Evolutionary conservation across 768 basidiomycete species (phyloP).

Genomic region (Suillus spraguei): DNA sequence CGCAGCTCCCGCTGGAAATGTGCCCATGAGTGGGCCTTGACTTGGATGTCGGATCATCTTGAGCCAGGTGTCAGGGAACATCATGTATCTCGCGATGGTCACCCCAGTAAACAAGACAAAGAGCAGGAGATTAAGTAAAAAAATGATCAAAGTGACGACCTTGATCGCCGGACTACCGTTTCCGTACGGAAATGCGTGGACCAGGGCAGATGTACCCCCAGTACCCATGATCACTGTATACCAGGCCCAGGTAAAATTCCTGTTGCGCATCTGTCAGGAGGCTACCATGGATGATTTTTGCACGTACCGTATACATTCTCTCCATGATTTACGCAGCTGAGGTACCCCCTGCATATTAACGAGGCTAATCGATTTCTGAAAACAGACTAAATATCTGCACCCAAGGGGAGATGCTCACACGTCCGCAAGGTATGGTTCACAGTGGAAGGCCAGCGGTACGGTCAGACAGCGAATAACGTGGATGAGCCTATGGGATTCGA

Average conservation of each 20-base stretch:
- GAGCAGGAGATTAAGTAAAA: slow-evolving; percentile 42
- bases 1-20: slow-evolving; percentile 46
- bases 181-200: slow-evolving; percentile 47
- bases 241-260: slow-evolving; percentile 51
- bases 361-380: neutral
- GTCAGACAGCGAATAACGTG: too few species aligned
- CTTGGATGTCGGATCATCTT: slow-evolving; percentile 48
- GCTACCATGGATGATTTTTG: neutral
- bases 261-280: slow-evolving; percentile 19
- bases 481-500: too few species aligned
- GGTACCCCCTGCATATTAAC: slow-evolving; percentile 12
- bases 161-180: slow-evolving; percentile 34
- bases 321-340: slow-evolving; percentile 35
- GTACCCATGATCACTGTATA: slow-evolving; percentile 52
- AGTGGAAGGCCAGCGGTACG: too few species aligned
- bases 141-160: slow-evolving; percentile 38
- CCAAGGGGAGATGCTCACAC: neutral
- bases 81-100: slow-evolving; percentile 41
- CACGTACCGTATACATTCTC: slow-evolving; percentile 37
- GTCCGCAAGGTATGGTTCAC: neutral
- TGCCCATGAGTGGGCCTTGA: slow-evolving; percentile 48
- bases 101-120: slow-evolving; percentile 38
- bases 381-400: neutral
- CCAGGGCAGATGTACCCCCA: slow-evolving; percentile 41
- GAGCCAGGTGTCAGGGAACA: slow-evolving; percentile 46